Base-by-base conservation (phyloP, 805 yeast genomes). In the Candida krabiensis region DNA sequence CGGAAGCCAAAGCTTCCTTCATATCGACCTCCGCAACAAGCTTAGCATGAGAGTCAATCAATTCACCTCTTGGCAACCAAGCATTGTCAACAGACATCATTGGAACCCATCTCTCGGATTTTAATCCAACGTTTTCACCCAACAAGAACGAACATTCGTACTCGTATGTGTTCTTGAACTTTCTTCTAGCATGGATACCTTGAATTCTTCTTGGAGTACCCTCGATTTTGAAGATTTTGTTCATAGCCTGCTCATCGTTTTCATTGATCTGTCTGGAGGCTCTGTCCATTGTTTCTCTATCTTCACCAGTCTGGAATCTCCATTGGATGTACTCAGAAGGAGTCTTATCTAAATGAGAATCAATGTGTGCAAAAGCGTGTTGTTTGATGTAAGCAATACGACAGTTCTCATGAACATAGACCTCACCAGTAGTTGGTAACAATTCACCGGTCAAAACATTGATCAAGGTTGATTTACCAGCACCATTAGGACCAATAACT, bases 231-330 rank as follows among this genome's bases (percentile, higher is more conserved):
- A 89, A 93, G 76, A 93, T 85, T 82, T 91, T 93, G 90, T 93
- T 89, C 99, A 93, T 93, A 68, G 95, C 87, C 73, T 83, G 80
- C 80, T 90, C 97, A 76, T 93, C 99, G 61, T 79, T 75, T 79
- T 93, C 99, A 68, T 86, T 89, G 71, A 93, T 89, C 71, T 84
- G 91, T 81, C 99, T 88, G 73, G 95, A 88, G 70, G 98, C 99
- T 80, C 98, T 87, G 81, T 93, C 99, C 99, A 93, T 93, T 75
- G 99, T 93, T 81, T 93, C 99, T 80, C 99, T 89, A 76, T 93
- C 99, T 80, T 93, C 99, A 90, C 99, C 99, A 69, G 99, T 93
- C 80, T 93, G 99, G 97, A 91, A 93, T 85, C 99, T 93, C 99
- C 99, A 93, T 80, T 93, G 99, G 63, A 93, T 93, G 80, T 93